Evolutionary conservation across 495 filamentous ascomycete genomes (phyloP).

Genomic region (Parmelia sp.): DNA sequence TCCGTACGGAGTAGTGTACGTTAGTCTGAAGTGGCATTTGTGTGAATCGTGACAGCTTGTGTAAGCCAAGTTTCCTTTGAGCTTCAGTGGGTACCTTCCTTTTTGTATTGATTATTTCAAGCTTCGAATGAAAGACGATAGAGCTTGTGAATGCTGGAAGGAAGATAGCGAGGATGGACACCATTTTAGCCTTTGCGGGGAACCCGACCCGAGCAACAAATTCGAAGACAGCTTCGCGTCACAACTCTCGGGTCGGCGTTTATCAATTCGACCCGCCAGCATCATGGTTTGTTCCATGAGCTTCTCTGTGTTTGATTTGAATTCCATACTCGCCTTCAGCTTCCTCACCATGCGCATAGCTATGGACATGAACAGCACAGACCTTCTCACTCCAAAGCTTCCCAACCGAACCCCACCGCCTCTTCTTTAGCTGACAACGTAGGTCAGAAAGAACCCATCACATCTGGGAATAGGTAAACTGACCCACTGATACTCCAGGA

Average conservation of each 20-base stretch:
- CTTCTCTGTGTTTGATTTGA: not conserved
- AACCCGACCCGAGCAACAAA: not conserved
- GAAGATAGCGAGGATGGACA: too few relatives aligned
- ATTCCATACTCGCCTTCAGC: slow-evolving; percentile 21
- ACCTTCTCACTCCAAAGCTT: slow-evolving; percentile 23
- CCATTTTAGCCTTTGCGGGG: not conserved
- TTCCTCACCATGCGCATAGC: slow-evolving; percentile 30
- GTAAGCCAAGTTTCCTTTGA: not conserved
- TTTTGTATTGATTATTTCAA: not conserved
- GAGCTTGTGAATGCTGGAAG: not conserved
- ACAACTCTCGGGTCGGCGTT: not conserved
- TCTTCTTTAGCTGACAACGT: slow-evolving; percentile 34
- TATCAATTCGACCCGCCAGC: not conserved
- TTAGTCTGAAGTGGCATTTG: not conserved
- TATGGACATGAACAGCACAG: slow-evolving; percentile 2
- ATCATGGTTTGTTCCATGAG: slow-evolving; percentile 14
- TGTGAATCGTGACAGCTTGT: not conserved
- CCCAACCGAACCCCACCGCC: slow-evolving; percentile 28
- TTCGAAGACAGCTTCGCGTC: not conserved
- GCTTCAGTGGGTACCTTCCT: not conserved
- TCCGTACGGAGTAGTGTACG: too few relatives aligned
- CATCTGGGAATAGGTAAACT: not conserved
- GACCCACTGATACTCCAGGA: not conserved
- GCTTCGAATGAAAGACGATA: not conserved
- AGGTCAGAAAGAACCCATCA: not conserved